Percentiles rank a stretch among this genome's conserved stretches.
Conservation (phyloP, 768 basidiomycete species). For the Lentinula raphanica region DNA sequence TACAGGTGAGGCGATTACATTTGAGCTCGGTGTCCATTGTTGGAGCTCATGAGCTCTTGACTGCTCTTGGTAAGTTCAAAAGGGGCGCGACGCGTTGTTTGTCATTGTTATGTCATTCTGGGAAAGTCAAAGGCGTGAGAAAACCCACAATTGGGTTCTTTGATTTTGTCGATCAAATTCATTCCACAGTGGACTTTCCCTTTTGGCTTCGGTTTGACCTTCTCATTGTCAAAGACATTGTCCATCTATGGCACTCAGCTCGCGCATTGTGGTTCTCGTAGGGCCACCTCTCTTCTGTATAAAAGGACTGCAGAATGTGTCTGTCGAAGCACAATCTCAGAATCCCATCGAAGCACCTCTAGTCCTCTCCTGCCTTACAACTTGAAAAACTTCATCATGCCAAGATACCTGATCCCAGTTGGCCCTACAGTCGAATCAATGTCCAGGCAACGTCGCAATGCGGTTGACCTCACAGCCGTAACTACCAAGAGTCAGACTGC, state of each 20-base stretch:
- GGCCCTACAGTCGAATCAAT: background rate
- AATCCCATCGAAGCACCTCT: background rate
- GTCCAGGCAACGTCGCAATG: background rate
- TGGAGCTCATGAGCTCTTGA: background rate
- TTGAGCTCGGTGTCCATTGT: constrained; percentile 72
- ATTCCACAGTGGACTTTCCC: no score
- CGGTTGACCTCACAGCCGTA: background rate
- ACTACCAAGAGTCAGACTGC: background rate
- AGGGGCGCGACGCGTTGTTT: no score
- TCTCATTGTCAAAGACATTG: background rate
- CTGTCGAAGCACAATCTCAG: background rate
- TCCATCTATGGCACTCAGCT: background rate
- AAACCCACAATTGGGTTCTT: background rate
- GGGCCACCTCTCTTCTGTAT: background rate
- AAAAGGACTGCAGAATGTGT: background rate
- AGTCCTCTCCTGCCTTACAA: background rate
- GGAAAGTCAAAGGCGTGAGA: background rate
- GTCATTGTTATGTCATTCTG: background rate
- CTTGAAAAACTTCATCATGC: background rate
- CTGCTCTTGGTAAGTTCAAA: no score
- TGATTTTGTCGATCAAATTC: no score
- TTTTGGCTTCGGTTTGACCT: background rate
- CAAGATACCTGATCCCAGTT: background rate
- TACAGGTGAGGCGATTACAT: constrained; percentile 76
- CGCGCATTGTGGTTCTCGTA: background rate